Base-by-base conservation (phyloP, 345 rosid genomes). In the Hirschfeldia incana region DNA sequence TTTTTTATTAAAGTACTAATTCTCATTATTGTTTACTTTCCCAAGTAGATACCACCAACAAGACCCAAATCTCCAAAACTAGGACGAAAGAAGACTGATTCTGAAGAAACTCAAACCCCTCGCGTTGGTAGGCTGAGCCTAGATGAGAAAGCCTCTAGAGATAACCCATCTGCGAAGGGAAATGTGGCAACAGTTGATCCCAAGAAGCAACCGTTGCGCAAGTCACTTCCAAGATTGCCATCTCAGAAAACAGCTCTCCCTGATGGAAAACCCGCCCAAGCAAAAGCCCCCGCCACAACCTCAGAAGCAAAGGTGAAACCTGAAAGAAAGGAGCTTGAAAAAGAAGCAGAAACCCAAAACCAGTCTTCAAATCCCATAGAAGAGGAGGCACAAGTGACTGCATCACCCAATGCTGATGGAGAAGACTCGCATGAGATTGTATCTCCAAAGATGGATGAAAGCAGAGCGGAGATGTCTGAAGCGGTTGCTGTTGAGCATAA, bases 21-120 rank as follows among this genome's bases (percentile, higher is more conserved):
- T 21, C n/a, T 17, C 67, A 30, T 26, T 69, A 21, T 17, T 66
- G 8, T 21, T 79, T 76, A 55, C 37, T 61, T 61, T 72, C 49
- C 58, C 63, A 72, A 82, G 83, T 85, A 96, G 99, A 88, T 96
- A 84, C 99, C 98, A 12, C 69, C 97, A 60, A 96, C 99, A 42
- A 88, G 98, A 82, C 87, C 99, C 29, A 96, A 91, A 86, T 96
- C 99, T 83, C 99, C 99, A 10, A 96, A 93, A 79, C 91, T 96
- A 27, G 99, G 99, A 42, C 76, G 99, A 60, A 96, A 72, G 82
- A 96, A 96, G 88, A 83, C 78, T 80, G 97, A 91, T 34, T 65
- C 88, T 30, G 92, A 88, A 82, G 92, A 79, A 82, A 85, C 81
- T 70, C 84, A 72, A 61, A 84, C 73, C 67, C 76, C 67, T 59